Percentiles rank a stretch among this genome's conserved stretches.
Evolutionary conservation across 169 alveolate genomes (phyloP).

Genomic region (Toxoplasma gondii): DNA sequence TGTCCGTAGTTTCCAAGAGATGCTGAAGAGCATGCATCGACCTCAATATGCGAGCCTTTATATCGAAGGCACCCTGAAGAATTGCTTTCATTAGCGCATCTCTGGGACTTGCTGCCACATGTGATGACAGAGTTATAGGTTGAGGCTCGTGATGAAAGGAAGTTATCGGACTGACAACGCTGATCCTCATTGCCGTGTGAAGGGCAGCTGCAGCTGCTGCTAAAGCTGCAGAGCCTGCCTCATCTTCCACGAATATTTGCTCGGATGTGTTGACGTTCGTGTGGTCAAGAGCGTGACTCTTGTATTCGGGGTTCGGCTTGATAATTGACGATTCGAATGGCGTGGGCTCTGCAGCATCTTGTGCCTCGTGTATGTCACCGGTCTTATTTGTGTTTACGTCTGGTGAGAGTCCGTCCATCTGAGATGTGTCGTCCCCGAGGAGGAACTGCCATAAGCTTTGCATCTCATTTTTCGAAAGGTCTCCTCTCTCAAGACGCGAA

Average conservation of each 20-base stretch:
- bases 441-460: constrained; percentile 13
- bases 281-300: background rate
- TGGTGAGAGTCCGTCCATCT: background rate
- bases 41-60: background rate
- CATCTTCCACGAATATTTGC: background rate
- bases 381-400: background rate
- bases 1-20: constrained; percentile 1
- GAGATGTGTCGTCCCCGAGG: background rate
- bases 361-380: background rate
- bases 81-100: constrained; percentile 7
- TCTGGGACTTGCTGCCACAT: background rate
- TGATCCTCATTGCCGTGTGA: background rate
- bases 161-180: background rate
- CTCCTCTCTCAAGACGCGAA: background rate
- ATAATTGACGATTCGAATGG: background rate
- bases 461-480: background rate
- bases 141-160: background rate
- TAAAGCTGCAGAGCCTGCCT: background rate
- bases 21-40: constrained; percentile 19
- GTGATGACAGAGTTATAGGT: background rate
- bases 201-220: constrained; percentile 25
- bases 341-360: background rate
- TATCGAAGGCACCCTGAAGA: constrained; percentile 31
- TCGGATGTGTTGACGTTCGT: background rate
- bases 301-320: background rate